A percentile compares a stretch with the other conserved stretches of the same genome.
These are phyloP conservation scores for Sphaerosporella brunnea DNA, from an alignment of 495 filamentous ascomycete genomes.

Conservation along the genomic window DNA sequence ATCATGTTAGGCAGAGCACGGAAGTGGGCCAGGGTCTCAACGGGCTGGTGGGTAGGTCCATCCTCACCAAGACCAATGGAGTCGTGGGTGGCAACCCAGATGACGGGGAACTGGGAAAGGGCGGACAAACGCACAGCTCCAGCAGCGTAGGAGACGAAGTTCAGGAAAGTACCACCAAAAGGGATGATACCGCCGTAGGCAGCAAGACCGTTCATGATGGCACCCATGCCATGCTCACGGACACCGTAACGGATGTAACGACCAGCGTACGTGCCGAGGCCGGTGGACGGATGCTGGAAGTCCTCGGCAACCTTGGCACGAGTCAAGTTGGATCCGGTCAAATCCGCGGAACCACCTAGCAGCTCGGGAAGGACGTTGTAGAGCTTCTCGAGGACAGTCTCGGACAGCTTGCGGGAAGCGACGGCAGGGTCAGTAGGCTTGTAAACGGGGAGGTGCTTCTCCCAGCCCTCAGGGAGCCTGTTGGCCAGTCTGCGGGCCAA, in stretches of 20 bases:
- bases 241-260: slow-evolving; percentile 96
- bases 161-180: slow-evolving; percentile 90
- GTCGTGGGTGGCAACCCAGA: slow-evolving; percentile 98
- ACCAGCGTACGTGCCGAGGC: slow-evolving; percentile 72
- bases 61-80: slow-evolving; percentile 99
- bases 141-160: slow-evolving; percentile 98
- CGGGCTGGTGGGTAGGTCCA: slow-evolving; percentile 96
- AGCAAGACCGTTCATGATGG: slow-evolving; percentile 92
- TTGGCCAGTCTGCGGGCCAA: slow-evolving; percentile 64
- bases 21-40: slow-evolving; percentile 99
- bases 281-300: slow-evolving; percentile 80
- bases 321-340: slow-evolving; percentile 97
- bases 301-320: slow-evolving; percentile 92
- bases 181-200: slow-evolving; percentile 93
- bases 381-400: slow-evolving; percentile 79
- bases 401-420: slow-evolving; percentile 88
- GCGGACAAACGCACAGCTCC: slow-evolving; percentile 88
- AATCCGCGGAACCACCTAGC: slow-evolving; percentile 85
- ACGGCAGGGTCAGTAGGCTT: slow-evolving; percentile 69
- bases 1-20: slow-evolving; percentile 97
- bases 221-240: slow-evolving; percentile 93
- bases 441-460: slow-evolving; percentile 83
- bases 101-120: slow-evolving; percentile 74
- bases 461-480: slow-evolving; percentile 89
- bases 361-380: slow-evolving; percentile 73